Conservation (phyloP, 164 flowering plant species). For the Brasenia schreberi region DNA sequence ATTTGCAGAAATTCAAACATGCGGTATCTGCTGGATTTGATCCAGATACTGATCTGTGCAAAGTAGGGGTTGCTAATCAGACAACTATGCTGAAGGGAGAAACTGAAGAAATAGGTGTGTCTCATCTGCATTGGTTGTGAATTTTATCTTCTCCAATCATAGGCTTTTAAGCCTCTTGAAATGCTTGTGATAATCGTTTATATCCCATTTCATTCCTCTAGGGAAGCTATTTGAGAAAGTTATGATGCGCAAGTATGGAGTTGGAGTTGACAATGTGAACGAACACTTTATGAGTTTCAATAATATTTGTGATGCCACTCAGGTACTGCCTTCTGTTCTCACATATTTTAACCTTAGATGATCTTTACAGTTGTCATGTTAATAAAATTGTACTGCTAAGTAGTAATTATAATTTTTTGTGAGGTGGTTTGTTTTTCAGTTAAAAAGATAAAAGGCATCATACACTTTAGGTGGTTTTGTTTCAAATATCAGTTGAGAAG, state of each 20-base stretch:
- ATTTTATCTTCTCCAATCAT: background rate
- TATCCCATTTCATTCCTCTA: slow-evolving; percentile 12
- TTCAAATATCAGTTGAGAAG: too few species aligned
- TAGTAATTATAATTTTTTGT: background rate
- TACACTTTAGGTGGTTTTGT: background rate
- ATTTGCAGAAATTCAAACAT: slow-evolving; percentile 76
- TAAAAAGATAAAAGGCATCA: background rate
- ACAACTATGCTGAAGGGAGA: slow-evolving; percentile 99
- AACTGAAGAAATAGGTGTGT: slow-evolving; percentile 93
- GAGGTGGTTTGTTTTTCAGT: background rate
- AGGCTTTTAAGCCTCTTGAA: background rate
- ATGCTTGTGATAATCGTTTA: background rate
- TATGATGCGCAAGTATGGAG: slow-evolving; percentile 75
- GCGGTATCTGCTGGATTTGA: slow-evolving; percentile 87
- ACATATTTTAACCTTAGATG: background rate
- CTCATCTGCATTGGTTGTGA: background rate
- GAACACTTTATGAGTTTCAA: slow-evolving; percentile 75
- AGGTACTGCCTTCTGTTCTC: slow-evolving; percentile 21
- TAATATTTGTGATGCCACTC: slow-evolving; percentile 90
- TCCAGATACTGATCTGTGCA: slow-evolving; percentile 69
- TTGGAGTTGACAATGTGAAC: slow-evolving; percentile 69
- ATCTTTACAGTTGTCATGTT: too few species aligned
- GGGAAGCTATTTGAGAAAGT: slow-evolving; percentile 69
- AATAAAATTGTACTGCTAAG: too few species aligned
- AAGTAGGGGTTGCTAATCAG: slow-evolving; percentile 91